Base-by-base conservation (phyloP, 345 rosid genomes). In the Hirschfeldia incana region DNA sequence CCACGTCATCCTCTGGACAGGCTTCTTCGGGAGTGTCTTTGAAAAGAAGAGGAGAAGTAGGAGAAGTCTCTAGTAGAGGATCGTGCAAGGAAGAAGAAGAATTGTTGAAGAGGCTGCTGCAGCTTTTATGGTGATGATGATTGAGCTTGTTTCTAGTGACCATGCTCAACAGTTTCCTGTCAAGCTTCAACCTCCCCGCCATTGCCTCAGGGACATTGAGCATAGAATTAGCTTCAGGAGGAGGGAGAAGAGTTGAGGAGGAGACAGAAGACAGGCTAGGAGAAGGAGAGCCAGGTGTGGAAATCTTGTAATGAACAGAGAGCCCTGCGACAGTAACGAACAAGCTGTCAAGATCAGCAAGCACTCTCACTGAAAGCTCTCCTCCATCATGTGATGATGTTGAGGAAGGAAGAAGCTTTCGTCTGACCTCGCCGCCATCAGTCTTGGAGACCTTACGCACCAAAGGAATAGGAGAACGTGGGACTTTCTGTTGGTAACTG, bases 391-490 rank as follows among this genome's bases (percentile, higher is more conserved):
- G 83, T 75, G 3, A 2, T 2, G 77, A 80, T 12, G 51, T 10
- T 69, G 82, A 68, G 21, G 85, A 87, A 46, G 80, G 72, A 27
- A 87, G 85, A 27, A 87, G 85, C 87, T 87, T 94, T 49, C 93
- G 77, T 82, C 90, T 89, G 69, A 76, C 80, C 76, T 94, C 98
- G 65, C 81, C 82, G 51, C 81, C 82, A 51, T 88, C 97, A 83
- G 88, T 87, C 85, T 88, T 92, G 4, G 85, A 86, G 42, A 88
- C 86, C 82, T 86, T 90, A 42, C 93, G 93, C 16, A 84, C 83
- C 68, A 80, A 65, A 4, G 98, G 98, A 81, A 89, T 87, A 15
- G 98, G 98, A 72, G 97, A 94, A 57, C 97, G 89, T 51, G 98
- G 97, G 78, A 94, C 89, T 89, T 94, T 94, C 81, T 91, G 21